A percentile compares a stretch with the other conserved stretches of the same genome.
Conservation (phyloP, 2,329 filamentous ascomycete genomes). For the Talaromyces sp. region DNA sequence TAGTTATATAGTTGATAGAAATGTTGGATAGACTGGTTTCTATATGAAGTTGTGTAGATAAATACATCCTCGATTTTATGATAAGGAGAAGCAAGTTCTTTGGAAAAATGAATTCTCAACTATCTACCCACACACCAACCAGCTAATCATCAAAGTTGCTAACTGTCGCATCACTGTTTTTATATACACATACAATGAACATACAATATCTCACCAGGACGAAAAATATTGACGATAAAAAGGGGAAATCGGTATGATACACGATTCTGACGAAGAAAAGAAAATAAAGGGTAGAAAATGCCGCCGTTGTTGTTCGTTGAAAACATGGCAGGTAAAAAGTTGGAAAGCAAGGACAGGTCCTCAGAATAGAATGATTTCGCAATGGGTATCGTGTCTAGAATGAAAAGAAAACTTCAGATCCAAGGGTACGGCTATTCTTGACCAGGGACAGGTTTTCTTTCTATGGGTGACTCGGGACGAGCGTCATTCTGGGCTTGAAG, state of each 20-base stretch:
- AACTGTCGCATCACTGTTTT: conserved; percentile 2
- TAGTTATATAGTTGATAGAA: neutral
- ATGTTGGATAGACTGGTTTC: neutral
- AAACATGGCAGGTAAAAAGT: neutral
- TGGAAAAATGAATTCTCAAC: neutral
- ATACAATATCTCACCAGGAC: conserved; percentile 6
- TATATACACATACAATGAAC: conserved; percentile 9
- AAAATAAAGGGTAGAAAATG: neutral
- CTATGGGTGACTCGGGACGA: conserved; percentile 46
- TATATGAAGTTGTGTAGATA: neutral
- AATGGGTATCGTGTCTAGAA: conserved; percentile 15
- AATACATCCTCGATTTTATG: neutral
- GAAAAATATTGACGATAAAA: conserved; percentile 1
- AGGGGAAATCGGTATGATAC: neutral
- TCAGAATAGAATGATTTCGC: neutral
- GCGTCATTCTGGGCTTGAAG: conserved; percentile 30
- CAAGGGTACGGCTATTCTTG: conserved; percentile 37
- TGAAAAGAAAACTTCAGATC: conserved; percentile 3
- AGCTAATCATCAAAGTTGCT: conserved; percentile 9
- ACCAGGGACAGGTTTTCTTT: conserved; percentile 58
- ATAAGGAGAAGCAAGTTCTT: neutral
- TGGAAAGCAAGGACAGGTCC: neutral
- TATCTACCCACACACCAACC: neutral
- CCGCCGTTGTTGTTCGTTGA: neutral
- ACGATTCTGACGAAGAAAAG: neutral